These are phyloP conservation scores for Grosmannia penicillata DNA, from an alignment of 2,329 filamentous ascomycete species.

Conservation along the genomic window DNA sequence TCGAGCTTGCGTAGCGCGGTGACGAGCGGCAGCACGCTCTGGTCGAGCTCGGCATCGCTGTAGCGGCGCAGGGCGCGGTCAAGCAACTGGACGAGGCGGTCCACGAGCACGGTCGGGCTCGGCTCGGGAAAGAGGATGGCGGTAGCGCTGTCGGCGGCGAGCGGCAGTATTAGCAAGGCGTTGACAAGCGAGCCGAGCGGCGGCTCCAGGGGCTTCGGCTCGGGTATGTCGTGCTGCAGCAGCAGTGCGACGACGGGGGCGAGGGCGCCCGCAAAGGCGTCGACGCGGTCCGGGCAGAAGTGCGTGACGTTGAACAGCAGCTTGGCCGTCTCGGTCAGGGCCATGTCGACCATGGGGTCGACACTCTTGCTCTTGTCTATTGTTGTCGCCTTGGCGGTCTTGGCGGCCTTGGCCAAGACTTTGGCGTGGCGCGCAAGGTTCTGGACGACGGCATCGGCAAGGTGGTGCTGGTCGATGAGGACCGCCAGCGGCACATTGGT, in stretches of 20 bases:
- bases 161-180: constrained; percentile 63
- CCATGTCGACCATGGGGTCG: constrained; percentile 62
- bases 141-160: constrained; percentile 38
- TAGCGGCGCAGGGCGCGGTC: constrained; percentile 50
- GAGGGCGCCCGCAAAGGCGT: constrained; percentile 52
- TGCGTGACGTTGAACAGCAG: constrained; percentile 80
- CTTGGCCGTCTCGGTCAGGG: constrained; percentile 71
- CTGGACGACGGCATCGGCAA: constrained; percentile 53
- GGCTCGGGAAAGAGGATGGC: constrained; percentile 51
- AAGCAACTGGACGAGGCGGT: constrained; percentile 56
- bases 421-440: constrained; percentile 59
- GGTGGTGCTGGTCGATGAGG: constrained; percentile 49
- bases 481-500: constrained; percentile 51
- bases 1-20: constrained; percentile 59
- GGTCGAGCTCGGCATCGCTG: constrained; percentile 55
- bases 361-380: too few relatives aligned
- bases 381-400: constrained; percentile 7
- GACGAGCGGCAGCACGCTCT: constrained; percentile 55
- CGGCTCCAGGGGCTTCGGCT: constrained; percentile 53
- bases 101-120: constrained; percentile 42
- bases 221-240: constrained; percentile 38
- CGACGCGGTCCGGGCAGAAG: constrained; percentile 46
- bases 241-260: constrained; percentile 59
- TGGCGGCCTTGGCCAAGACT: constrained; percentile 15
- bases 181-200: constrained; percentile 64